Evolutionary conservation across 768 basidiomycete genomes (phyloP), one percentile per base, ranked within the genome.

Genomic region (Amanita pseudoporphyria): DNA sequence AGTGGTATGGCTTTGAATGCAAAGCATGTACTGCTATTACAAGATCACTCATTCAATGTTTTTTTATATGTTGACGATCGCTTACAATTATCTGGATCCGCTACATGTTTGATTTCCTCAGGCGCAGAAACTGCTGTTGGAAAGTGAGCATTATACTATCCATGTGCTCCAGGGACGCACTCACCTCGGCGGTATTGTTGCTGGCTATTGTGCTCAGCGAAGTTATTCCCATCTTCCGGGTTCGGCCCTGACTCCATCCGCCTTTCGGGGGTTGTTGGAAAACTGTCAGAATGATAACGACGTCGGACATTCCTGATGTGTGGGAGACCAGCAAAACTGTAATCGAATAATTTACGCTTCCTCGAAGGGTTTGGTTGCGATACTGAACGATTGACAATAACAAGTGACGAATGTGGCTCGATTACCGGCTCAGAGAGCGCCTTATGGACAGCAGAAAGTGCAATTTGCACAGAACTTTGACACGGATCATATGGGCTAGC

Each of bases 321-420:
- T 7, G 36, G 26, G 9, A 48, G 19, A 18, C 30, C 38, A 41
- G 40, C 5, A 18, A 28, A 7, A 28, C 7, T 28, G 26, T 39
- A 48, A 16, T 48, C 47, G 18, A 32, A 40, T 9, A 48, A 26
- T 48, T 48, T 48, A 39, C 30, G 47, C 9, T 48, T 48, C 28
- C 36, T 48, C 12, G 28, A 30, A 13, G 38, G 38, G 14, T 37
- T 40, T 21, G 47, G 47, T 22, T 37, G 28, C 5, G 46, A 47
- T 37, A n/a, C 26, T n/a, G 37, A 40, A 41, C 21, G 47, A 48
- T 32, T 38, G 28, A 24, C 19, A 10, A 13, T 14, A 28, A 40
- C 16, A 14, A 30, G 41, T 12, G 16, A 16, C 16, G 28, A 43
- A 9, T 1, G 9, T 26, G 16, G 24, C 21, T 48, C 18, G 14